Evolutionary conservation across 2,329 filamentous ascomycete species (phyloP).

Genomic region (Aspergillus carbonarius): DNA sequence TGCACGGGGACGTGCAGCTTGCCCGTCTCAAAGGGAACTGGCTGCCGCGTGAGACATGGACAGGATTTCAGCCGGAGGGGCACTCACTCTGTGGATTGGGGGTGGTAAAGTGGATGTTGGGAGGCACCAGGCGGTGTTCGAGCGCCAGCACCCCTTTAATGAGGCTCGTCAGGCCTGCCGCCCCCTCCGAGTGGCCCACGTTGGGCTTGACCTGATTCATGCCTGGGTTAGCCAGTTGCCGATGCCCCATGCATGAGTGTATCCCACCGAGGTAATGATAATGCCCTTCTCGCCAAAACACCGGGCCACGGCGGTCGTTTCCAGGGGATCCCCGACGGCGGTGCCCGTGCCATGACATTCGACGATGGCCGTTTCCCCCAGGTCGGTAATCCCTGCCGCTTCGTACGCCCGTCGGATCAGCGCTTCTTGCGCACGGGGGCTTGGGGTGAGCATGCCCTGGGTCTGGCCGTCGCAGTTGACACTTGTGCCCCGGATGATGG

Average conservation of each 20-base stretch:
- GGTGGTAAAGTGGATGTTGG: constrained; percentile 20
- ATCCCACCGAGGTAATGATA: constrained; percentile 12
- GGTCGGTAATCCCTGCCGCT: neutral
- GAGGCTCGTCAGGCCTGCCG: constrained; percentile 15
- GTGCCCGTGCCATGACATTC: constrained; percentile 15
- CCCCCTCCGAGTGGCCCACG: constrained; percentile 21
- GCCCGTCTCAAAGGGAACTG: constrained; percentile 11
- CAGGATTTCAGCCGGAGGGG: neutral
- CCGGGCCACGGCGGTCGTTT: constrained; percentile 9
- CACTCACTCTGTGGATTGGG: constrained; percentile 20
- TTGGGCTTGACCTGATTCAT: constrained; percentile 17
- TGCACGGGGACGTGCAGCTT: neutral
- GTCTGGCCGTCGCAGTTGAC: constrained; percentile 26
- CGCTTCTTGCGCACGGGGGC: neutral
- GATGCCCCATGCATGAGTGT: no score
- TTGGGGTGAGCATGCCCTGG: neutral
- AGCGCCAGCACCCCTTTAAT: constrained; percentile 18
- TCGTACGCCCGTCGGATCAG: constrained; percentile 7
- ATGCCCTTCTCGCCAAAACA: constrained; percentile 1
- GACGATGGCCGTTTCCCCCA: constrained; percentile 3
- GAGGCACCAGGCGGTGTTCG: constrained; percentile 16
- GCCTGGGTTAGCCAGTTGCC: neutral
- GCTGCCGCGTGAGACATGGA: neutral
- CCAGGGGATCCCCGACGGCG: constrained; percentile 8
- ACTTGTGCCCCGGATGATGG: constrained; percentile 26